Base-by-base conservation (phyloP, 805 yeast species). In the Suhomyces vadensis region DNA sequence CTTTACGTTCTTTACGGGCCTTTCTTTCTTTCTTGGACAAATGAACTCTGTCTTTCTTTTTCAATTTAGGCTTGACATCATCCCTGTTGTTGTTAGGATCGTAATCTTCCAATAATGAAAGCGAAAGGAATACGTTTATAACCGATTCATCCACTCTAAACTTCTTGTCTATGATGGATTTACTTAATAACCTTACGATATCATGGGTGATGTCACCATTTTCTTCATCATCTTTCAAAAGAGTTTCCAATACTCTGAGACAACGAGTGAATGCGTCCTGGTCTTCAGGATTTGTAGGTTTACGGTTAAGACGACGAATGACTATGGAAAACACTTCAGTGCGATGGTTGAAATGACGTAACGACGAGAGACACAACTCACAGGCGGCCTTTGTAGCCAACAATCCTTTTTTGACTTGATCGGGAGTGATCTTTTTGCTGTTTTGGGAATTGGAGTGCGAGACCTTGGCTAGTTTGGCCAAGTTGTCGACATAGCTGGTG, bases 1-100 rank as follows among this genome's bases (percentile, higher is more conserved):
- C 81, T 55, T 85, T 87, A 56, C 85, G 74, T 60, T 92, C 98
- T 61, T 91, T 91, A 50, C 95, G 78, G 14, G 81, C 85, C 57
- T 94, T 94, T 55, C 87, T 77, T 65, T 92, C 92, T 64, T 86
- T 86, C 62, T 92, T 92, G n/a, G 95, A 83, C 39, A 92, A 67
- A 71, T 91, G 96, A 3, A 88, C 89, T 54, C 97, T 75, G 62
- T 94, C 95, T 63, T 90, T 88, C 72, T 91, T 92, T 60, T 79
- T 82, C 36, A 85, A 42, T 57, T 84, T 85, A 4, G 68, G 65
- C 31, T 65, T 71, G 6, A 44, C 48, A 20, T 67, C 74, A 6
- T 59, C 55, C 37, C 73, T 74, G 69, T 70, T 27, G 71, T 75
- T 58, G 78, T 77, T 58, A 13, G 94, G 92, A 60, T 83, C 87